Evolutionary conservation across 257 asterid species (phyloP), one percentile per base, ranked within the genome.

Genomic region (Eustoma russellianum): DNA sequence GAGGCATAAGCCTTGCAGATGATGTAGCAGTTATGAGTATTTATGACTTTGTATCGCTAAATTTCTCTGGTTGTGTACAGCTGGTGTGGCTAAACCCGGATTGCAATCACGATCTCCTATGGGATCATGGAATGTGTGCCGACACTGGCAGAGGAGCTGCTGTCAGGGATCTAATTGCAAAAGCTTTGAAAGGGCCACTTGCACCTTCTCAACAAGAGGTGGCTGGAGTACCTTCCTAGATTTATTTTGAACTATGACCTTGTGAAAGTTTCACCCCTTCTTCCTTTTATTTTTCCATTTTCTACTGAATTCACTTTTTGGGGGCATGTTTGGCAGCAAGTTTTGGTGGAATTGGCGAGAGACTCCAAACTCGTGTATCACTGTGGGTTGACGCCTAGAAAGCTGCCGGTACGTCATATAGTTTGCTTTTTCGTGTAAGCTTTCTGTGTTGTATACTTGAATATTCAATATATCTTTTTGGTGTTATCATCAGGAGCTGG

Each of bases 91-190:
- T 86, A 72, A 90, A 86, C 69, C 96, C 96, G 11, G 89, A 84
- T 59, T 74, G 75, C 57, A 84, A 68, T 70, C 89, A 91, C 69
- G 97, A 87, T 65, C 97, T 84, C 64, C 66, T 80, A 56, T 91
- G 98, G 98, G 98, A 91, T 75, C 76, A 83, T 66, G 89, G 95
- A 56, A 91, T 87, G 98, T 91, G 98, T 56, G 96, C 95, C 69
- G 96, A 91, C 78, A 92, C 97, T 35, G 85, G 94, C 60, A 72
- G 85, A 75, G 97, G 97, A 72, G 97, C 90, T 34, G 94, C 98
- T 50, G 86, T 92, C 52, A 82, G 94, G 69, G 94, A 91, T 66
- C 70, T 91, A 59, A 84, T 91, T 63, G 87, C 87, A 40, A 91
- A 83, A 83, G 98, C 98, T 63, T 63, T 91, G 67, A 91, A 84